A percentile compares a stretch with the other conserved stretches of the same genome.
These are phyloP conservation scores for Macroventuria anomochaeta DNA, from an alignment of 2,329 filamentous ascomycete species.

Conservation along the genomic window DNA sequence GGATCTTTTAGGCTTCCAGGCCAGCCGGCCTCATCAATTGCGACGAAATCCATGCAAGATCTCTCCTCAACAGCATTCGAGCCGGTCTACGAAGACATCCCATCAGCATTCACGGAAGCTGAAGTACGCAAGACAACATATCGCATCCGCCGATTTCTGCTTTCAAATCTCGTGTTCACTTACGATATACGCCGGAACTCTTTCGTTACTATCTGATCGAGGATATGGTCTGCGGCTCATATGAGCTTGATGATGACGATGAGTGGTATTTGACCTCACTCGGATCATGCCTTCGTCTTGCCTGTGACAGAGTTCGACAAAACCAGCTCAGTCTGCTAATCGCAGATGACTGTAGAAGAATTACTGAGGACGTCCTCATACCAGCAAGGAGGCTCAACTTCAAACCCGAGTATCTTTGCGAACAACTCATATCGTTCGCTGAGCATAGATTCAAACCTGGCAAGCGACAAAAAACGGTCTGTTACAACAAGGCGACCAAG, in stretches of 20 bases:
- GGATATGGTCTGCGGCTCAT: too few species aligned
- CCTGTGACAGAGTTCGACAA: background rate
- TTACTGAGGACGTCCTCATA: background rate
- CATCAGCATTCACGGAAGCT: background rate
- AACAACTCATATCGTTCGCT: background rate
- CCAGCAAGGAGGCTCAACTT: background rate
- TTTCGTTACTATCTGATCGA: too few species aligned
- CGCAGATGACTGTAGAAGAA: background rate
- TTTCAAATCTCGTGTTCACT: background rate
- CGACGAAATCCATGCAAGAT: background rate
- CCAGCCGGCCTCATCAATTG: background rate
- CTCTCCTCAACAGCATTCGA: background rate
- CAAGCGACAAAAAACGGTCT: background rate
- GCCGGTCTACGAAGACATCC: background rate
- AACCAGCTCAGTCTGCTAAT: background rate
- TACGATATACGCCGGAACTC: background rate
- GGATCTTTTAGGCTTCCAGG: background rate
- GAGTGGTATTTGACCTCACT: background rate
- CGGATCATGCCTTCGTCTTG: background rate
- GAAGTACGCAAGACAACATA: background rate
- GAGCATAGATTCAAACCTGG: background rate
- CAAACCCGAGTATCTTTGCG: background rate
- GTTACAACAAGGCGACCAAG: background rate
- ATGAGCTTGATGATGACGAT: too few species aligned
- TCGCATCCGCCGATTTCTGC: background rate